Base-by-base conservation (phyloP, 2,329 filamentous ascomycete genomes). In the Fusarium burgessii region DNA sequence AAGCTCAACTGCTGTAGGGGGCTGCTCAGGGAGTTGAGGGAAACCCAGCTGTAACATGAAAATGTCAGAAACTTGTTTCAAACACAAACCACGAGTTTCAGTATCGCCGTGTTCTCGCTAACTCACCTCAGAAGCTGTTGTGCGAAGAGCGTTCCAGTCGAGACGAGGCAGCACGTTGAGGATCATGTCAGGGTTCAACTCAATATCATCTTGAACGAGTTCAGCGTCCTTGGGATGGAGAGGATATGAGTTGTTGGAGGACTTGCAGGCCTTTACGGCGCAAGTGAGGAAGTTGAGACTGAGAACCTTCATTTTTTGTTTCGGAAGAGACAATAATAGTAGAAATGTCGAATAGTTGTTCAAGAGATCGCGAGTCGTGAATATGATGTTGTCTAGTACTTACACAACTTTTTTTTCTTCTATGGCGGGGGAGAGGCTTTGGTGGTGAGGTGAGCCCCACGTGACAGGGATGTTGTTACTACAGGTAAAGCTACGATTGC, bases 281-380 rank as follows among this genome's bases (percentile, higher is more conserved):
- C 96, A 99, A 77, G 94, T 96, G 72, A 98, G 86, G 83, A 99
- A 99, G 84, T 98, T 98, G 77, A 97, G 91, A 67, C 94, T 98
- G 56, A 98, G 89, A 70, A 98, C 86, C 82, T 98, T 98, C 96
- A 99, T 99, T 29, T 68, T 68, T 46, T 2, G 6, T 20, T 15
- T 7, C 29, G 32, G 27, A 33, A 18, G 29, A 20, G 35, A 17
- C 5, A 29, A 51, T 10, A 41, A n/a, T 35, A 6, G 9, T 5
- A 27, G 13, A 14, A 20, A 27, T 17, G 10, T 33, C 27, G 33
- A 43, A 42, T n/a, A 55, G 42, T 27, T 25, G 43, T 49, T 15
- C n/a, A 35, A 41, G 40, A 47, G 50, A 50, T 43, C 18, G 20
- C 29, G n/a, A 62, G 54, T 38, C 32, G 52, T 49, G 14, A 65